Percentiles rank a stretch among this genome's conserved stretches.
phyloP scores from a whole-genome alignment of 2,329 filamentous ascomycete species.

The Microcyclosporella mali region DNA sequence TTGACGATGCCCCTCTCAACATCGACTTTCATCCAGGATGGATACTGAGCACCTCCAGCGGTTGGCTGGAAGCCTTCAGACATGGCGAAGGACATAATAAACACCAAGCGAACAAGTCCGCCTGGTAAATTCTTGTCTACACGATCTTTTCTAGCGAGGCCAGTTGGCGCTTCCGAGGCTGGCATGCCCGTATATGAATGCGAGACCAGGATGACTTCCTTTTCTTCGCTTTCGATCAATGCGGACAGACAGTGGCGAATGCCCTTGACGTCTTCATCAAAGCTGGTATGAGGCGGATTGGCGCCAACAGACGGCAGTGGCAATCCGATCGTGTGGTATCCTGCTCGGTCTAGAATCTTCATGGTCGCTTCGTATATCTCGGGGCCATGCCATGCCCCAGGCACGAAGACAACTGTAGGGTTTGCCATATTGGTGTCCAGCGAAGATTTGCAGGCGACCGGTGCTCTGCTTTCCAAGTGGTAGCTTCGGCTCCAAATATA shows the following conservation, averaged over 20 bases:
- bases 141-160: conserved; percentile 16
- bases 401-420: conserved; percentile 22
- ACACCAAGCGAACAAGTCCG: conserved; percentile 24
- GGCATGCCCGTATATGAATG: conserved; percentile 29
- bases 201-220: conserved; percentile 26
- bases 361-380: conserved; percentile 8
- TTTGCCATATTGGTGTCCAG: too few species aligned
- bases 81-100: conserved; percentile 22
- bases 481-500: too few species aligned
- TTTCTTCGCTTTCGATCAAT: conserved; percentile 14
- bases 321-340: conserved; percentile 19
- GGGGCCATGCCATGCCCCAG: conserved; percentile 26
- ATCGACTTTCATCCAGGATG: conserved; percentile 13
- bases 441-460: too few species aligned
- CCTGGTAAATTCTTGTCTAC: conserved; percentile 11
- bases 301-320: conserved; percentile 16
- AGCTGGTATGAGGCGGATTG: conserved; percentile 4
- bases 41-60: conserved; percentile 4
- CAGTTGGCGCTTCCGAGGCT: conserved; percentile 23
- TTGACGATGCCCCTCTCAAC: conserved; percentile 9
- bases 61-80: neutral
- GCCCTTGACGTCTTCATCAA: conserved; percentile 22
- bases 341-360: conserved; percentile 14
- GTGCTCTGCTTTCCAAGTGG: too few species aligned
- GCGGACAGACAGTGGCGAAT: conserved; percentile 13